Evolutionary conservation across 2,329 filamentous ascomycete species (phyloP), one percentile per base, ranked within the genome.

Genomic region (Chaetomium olivaceum): DNA sequence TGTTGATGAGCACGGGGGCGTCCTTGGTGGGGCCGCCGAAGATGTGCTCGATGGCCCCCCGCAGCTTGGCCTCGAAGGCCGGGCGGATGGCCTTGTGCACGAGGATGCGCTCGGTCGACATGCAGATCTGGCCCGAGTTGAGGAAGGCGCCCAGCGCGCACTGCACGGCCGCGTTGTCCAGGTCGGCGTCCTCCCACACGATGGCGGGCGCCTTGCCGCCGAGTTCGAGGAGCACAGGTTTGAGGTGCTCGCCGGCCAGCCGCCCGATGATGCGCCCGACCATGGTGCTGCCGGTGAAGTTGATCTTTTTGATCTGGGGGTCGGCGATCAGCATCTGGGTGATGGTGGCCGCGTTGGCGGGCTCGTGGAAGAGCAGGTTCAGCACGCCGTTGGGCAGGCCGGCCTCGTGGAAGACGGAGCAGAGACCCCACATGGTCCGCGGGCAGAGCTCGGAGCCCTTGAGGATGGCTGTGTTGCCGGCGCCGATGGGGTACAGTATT

Each of bases 161-260:
- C 71, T 87, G 84, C 14, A 81, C 76, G 0, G 91, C 92, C 0
- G 92, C 91, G 27, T 86, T 81, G 33, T 90, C 83, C 50, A 96
- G 75, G 73, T 96, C 85, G 16, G 92, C 92, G 76, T 96, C 92
- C 59, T 91, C 88, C 76, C 90, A 87, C 0, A 96, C 87, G 67
- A 96, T 89, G 2, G 90, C 88, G 0, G 87, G 87, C 0, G 90
- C 89, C 76, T 96, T 96, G 55, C 92, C 92, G 3, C 93, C 92
- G 0, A 96, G 81, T 76, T 96, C 92, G 72, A 96, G 83, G 1
- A 96, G 80, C 0, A 91, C 84, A 0, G 91, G 92, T 81, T 96
- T 96, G 50, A 95, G 81, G 71, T 90, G 79, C 74, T 90, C 86
- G 31, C 90, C 92, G 0, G 90, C 90, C 9, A 86, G 82, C 23